Conservation (phyloP, 2,329 filamentous ascomycete species). For the Pyrenochaeta sp. region DNA sequence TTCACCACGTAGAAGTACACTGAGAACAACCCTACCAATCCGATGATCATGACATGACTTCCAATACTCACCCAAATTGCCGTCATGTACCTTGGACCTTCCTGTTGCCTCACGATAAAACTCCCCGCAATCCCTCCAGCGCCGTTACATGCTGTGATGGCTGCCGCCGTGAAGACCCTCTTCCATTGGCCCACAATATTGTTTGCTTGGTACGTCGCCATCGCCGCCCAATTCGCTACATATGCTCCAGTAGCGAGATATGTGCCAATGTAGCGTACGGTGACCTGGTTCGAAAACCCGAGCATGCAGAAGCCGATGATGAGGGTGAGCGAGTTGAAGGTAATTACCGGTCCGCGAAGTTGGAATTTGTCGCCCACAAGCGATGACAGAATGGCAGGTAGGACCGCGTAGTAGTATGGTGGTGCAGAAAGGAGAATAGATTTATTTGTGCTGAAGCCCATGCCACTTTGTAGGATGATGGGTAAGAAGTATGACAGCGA, state of each 20-base stretch:
- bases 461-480: slow-evolving; percentile 62
- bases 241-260: slow-evolving; percentile 74
- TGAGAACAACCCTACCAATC: slow-evolving; percentile 61
- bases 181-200: slow-evolving; percentile 66
- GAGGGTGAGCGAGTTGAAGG: slow-evolving; percentile 70
- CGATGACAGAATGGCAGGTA: slow-evolving; percentile 71
- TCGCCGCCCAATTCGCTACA: slow-evolving; percentile 73
- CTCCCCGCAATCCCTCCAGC: slow-evolving; percentile 71
- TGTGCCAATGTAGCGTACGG: slow-evolving; percentile 70
- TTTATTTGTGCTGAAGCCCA: slow-evolving; percentile 54
- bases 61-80: slow-evolving; percentile 74
- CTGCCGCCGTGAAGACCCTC: slow-evolving; percentile 67
- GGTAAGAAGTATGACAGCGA: slow-evolving; percentile 72
- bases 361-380: slow-evolving; percentile 68
- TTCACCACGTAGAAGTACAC: slow-evolving; percentile 64
- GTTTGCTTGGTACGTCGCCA: slow-evolving; percentile 66
- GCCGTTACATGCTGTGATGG: slow-evolving; percentile 68
- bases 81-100: slow-evolving; percentile 70
- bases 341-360: slow-evolving; percentile 69
- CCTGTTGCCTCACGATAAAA: slow-evolving; percentile 69
- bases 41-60: slow-evolving; percentile 65
- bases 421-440: slow-evolving; percentile 70
- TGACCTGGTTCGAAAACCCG: slow-evolving; percentile 66
- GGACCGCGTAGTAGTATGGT: slow-evolving; percentile 72
- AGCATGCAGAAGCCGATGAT: slow-evolving; percentile 72